Evolutionary conservation across 495 filamentous ascomycete species (phyloP), one percentile per base, ranked within the genome.

Genomic region (Penicillium waksmanii): DNA sequence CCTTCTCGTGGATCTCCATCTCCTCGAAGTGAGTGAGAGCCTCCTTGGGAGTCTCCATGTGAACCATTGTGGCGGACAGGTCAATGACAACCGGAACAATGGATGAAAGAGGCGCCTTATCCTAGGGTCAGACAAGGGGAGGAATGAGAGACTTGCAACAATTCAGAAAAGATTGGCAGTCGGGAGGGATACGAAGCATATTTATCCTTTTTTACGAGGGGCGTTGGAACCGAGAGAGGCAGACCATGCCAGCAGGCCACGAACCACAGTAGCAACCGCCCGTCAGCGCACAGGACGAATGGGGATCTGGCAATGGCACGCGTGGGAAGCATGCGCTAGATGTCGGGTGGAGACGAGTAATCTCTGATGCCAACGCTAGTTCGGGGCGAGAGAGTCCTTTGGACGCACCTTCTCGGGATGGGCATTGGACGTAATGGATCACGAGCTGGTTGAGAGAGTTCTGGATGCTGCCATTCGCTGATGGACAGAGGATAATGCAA

Each of bases 1-100:
- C 80, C 66, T 78, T 83, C 77, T 92, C 89, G 53, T 87, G 78
- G 8, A 82, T 71, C 64, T 79, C 82, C 79, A 85, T 84, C 54
- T 82, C 70, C 63, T 80, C 75, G 57, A 79, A 68, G 56, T 73
- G 53, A 36, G 53, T 62, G 58, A 82, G 76, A 35, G 71, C 69
- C 49, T 75, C 77, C 62, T 62, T 62, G 27, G 51, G 53, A 48
- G 52, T 38, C 19, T 62, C 63, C 63, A 66, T 66, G 43, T 48
- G 46, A 48, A 48, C 46, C 46, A 48, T 48, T 27, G 46, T 48
- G 9, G 46, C 46, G 46, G 23, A 9, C 10, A 48, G 12, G 11
- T 47, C 23, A 35, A 25, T 42, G 36, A 19, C 54, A 35, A 55
- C 51, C 34, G 23, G 27, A 23, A 25, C 18, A 51, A 38, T 38